Evolutionary conservation across 2,329 filamentous ascomycete genomes (phyloP).

Genomic region (Penicillium sp.): DNA sequence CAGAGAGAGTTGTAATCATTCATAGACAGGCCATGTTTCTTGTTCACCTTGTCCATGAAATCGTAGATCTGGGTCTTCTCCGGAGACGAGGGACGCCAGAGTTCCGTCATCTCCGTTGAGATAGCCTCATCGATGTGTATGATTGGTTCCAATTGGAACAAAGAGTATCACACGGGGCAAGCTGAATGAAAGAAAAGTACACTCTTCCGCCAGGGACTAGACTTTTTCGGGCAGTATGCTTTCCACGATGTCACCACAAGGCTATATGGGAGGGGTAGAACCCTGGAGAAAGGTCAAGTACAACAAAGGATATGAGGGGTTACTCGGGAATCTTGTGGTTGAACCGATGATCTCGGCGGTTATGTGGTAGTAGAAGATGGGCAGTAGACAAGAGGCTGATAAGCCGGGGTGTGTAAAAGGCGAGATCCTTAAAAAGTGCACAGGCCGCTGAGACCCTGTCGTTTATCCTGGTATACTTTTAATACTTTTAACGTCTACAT

Average conservation of each 20-base stretch:
- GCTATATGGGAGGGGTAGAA: conserved; percentile 1
- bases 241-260: background rate
- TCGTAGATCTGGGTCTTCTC: conserved; percentile 64
- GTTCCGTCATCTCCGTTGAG: conserved; percentile 38
- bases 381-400: background rate
- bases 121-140: conserved; percentile 19
- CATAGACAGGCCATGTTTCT: conserved; percentile 60
- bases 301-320: conserved; percentile 10
- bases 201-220: background rate
- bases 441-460: background rate
- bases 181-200: background rate
- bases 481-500: background rate
- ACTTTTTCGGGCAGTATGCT: background rate
- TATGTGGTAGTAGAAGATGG: conserved; percentile 8
- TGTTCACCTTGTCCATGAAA: conserved; percentile 65
- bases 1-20: conserved; percentile 69
- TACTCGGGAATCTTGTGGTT: conserved; percentile 10
- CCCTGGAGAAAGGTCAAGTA: conserved; percentile 8
- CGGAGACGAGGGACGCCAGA: conserved; percentile 69
- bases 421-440: background rate
- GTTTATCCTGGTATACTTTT: background rate
- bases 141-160: background rate
- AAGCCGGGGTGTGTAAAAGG: background rate
- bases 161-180: background rate
- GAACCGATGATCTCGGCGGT: conserved; percentile 19